Evolutionary conservation across 2,329 filamentous ascomycete genomes (phyloP).

Genomic region (Berkeleyomyces basicola): DNA sequence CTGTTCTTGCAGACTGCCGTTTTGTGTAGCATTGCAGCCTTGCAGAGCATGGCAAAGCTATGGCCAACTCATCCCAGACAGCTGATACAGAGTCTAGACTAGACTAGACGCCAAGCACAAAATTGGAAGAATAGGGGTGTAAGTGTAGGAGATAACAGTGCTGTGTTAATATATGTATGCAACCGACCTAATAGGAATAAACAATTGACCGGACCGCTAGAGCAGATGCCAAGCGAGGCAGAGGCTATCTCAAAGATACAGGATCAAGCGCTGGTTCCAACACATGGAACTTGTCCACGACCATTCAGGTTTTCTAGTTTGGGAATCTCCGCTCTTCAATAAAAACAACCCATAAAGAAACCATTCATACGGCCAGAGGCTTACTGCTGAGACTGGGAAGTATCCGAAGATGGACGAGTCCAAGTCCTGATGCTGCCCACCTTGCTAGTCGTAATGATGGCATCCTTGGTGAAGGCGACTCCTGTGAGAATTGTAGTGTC

Average conservation of each 20-base stretch:
- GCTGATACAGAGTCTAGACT: background rate
- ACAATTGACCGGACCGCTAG: background rate
- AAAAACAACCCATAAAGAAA: background rate
- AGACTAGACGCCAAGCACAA: background rate
- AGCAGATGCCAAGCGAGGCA: background rate
- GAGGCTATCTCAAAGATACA: background rate
- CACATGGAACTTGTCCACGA: too few species aligned
- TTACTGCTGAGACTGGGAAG: background rate
- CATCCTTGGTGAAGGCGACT: slow-evolving; percentile 63
- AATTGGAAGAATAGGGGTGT: background rate
- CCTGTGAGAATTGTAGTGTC: slow-evolving; percentile 7
- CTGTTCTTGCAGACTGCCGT: too few species aligned
- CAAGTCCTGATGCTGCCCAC: slow-evolving; percentile 66
- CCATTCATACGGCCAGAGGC: background rate
- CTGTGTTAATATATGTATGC: background rate
- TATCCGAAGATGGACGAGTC: slow-evolving; percentile 38
- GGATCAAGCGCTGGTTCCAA: too few species aligned
- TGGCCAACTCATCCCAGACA: background rate
- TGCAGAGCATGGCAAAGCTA: background rate
- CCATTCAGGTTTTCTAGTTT: background rate
- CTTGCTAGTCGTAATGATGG: slow-evolving; percentile 83
- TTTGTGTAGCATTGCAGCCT: too few species aligned
- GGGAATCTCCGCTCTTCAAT: background rate
- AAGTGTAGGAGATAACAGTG: background rate
- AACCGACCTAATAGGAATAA: background rate